Conservation (phyloP, 768 basidiomycete species). For the Leccinum ochraceum region DNA sequence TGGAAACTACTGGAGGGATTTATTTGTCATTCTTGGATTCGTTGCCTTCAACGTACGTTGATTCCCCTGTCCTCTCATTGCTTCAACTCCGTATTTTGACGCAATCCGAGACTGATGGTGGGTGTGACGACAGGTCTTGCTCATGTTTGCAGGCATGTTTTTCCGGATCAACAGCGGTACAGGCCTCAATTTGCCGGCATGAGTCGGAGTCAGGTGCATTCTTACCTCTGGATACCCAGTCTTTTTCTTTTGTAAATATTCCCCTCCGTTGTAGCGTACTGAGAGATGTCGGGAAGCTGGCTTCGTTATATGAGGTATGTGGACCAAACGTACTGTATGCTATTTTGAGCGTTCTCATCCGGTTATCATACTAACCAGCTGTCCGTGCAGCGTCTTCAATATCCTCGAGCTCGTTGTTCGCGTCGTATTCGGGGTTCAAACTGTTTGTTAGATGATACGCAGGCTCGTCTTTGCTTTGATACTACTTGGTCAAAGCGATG, state of each 20-base stretch:
- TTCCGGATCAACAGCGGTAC: constrained; percentile 28
- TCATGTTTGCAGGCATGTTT: constrained; percentile 33
- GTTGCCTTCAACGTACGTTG: constrained; percentile 45
- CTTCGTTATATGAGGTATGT: no score
- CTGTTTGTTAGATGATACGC: background rate
- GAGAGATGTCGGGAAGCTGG: background rate
- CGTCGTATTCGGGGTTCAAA: background rate
- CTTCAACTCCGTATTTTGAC: background rate
- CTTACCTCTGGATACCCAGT: background rate
- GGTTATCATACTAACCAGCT: background rate
- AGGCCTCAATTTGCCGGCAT: background rate
- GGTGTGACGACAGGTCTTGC: constrained; percentile 22
- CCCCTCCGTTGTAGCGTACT: background rate
- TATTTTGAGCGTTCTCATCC: background rate
- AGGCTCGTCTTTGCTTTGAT: background rate
- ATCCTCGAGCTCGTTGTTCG: background rate
- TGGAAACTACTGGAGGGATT: constrained; percentile 11
- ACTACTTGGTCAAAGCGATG: background rate
- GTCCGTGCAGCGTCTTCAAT: background rate
- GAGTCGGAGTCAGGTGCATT: background rate
- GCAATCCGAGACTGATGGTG: background rate
- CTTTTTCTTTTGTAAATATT: background rate
- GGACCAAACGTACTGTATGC: background rate
- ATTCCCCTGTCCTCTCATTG: no score
- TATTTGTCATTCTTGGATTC: constrained; percentile 20